phyloP scores from a whole-genome alignment of 305 asterid species.

The Withania somnifera region DNA sequence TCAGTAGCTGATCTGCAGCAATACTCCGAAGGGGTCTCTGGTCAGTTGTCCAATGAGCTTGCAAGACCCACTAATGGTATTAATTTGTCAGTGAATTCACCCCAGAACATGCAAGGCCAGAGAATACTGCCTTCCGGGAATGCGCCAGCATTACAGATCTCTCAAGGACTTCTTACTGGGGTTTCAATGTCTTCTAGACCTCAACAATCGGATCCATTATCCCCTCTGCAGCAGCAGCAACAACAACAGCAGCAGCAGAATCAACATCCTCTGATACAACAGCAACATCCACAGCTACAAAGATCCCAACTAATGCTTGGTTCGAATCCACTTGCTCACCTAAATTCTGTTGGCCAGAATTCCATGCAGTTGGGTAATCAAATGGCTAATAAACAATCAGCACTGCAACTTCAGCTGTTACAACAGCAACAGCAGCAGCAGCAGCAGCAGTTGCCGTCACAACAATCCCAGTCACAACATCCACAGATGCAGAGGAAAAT shows the following conservation, averaged over 20 bases:
- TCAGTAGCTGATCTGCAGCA: conserved; percentile 56
- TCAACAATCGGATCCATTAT: conserved; percentile 58
- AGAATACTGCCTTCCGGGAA: conserved; percentile 65
- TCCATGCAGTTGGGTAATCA: conserved; percentile 54
- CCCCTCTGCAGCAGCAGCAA: conserved; percentile 39
- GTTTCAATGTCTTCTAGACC: conserved; percentile 57
- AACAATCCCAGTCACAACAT: conserved; percentile 39
- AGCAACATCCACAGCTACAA: conserved; percentile 65
- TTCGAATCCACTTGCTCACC: conserved; percentile 54
- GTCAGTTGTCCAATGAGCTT: conserved; percentile 41
- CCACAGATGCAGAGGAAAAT: conserved; percentile 60
- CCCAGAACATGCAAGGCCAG: conserved; percentile 44
- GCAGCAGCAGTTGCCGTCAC: conserved; percentile 21
- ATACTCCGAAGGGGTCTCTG: conserved; percentile 48
- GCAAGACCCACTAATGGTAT: conserved; percentile 38
- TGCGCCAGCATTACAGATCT: conserved; percentile 55
- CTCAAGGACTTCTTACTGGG: conserved; percentile 63
- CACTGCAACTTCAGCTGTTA: conserved; percentile 57
- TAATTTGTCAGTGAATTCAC: conserved; percentile 33
- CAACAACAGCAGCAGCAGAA: conserved; percentile 10
- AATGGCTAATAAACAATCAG: conserved; percentile 40
- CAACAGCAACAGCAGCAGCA: conserved; percentile 48
- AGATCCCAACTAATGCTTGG: conserved; percentile 66
- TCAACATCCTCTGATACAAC: conserved; percentile 37
- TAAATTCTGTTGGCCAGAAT: conserved; percentile 51